A percentile compares a stretch with the other conserved stretches of the same genome.
phyloP scores from a whole-genome alignment of 1,139 yeast species.

The Sugiyamaella neomexicana region DNA sequence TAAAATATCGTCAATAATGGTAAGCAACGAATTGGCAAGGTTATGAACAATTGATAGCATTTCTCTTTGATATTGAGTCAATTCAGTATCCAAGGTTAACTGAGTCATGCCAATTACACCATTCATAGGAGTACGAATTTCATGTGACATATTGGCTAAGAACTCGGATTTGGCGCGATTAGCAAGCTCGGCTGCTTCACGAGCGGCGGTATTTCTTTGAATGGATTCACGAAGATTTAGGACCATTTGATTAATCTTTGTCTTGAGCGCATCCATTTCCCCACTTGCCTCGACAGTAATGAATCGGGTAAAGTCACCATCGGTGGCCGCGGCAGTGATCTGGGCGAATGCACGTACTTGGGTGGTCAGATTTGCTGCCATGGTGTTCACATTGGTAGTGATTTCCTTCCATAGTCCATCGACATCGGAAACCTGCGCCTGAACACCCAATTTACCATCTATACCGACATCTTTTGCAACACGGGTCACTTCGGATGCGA shows the following conservation, averaged over 20 bases:
- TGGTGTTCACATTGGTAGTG: slow-evolving; percentile 88
- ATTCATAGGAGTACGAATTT: slow-evolving; percentile 87
- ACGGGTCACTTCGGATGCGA: slow-evolving; percentile 84
- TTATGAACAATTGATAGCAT: slow-evolving; percentile 86
- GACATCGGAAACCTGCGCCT: slow-evolving; percentile 86
- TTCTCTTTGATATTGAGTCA: slow-evolving; percentile 86
- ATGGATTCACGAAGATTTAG: slow-evolving; percentile 81
- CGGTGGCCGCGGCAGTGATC: slow-evolving; percentile 91
- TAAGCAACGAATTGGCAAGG: slow-evolving; percentile 76
- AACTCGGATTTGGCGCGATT: slow-evolving; percentile 90
- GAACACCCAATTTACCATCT: slow-evolving; percentile 88
- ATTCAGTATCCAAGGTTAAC: slow-evolving; percentile 78
- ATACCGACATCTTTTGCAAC: slow-evolving; percentile 93
- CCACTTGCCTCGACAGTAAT: slow-evolving; percentile 91
- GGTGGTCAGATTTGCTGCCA: slow-evolving; percentile 88
- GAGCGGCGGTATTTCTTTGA: slow-evolving; percentile 87
- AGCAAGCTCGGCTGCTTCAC: slow-evolving; percentile 91
- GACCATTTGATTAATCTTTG: slow-evolving; percentile 91
- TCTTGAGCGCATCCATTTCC: slow-evolving; percentile 90
- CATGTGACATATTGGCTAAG: slow-evolving; percentile 89
- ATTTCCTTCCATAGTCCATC: slow-evolving; percentile 92
- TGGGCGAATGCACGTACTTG: slow-evolving; percentile 94
- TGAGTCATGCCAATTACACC: slow-evolving; percentile 95
- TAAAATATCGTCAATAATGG: slow-evolving; percentile 83
- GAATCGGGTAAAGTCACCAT: slow-evolving; percentile 86